Conservation (phyloP, 2,329 filamentous ascomycete genomes). For the Botryosphaeria agaves region DNA sequence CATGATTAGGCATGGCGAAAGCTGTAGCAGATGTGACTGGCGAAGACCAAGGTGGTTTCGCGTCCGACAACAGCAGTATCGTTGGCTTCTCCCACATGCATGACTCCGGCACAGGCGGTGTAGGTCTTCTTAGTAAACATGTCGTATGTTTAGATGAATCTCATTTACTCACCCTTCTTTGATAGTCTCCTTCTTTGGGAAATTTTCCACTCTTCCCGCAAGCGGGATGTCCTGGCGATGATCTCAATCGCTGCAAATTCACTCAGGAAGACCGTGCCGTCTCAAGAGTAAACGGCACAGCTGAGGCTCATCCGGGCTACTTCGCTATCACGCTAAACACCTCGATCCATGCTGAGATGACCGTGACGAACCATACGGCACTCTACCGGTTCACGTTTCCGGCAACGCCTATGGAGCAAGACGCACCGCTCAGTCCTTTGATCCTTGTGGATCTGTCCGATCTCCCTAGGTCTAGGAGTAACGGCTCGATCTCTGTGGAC, state of each 20-base stretch:
- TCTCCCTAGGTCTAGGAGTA: conserved; percentile 41
- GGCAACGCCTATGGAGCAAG: too few species aligned
- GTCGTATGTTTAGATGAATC: conserved; percentile 28
- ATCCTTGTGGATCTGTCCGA: conserved; percentile 50
- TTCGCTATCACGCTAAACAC: conserved; percentile 39
- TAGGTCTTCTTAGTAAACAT: conserved; percentile 58
- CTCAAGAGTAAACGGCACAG: too few species aligned
- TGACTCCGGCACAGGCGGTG: conserved; percentile 49
- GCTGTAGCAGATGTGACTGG: too few species aligned
- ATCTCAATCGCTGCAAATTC: conserved; percentile 21
- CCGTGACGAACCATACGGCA: conserved; percentile 38
- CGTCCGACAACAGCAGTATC: conserved; percentile 12
- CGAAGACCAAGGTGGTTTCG: too few species aligned
- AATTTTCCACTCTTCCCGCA: conserved; percentile 22
- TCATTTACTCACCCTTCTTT: too few species aligned
- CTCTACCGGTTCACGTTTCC: conserved; percentile 44
- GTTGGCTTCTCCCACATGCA: conserved; percentile 27
- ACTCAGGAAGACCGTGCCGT: conserved; percentile 39
- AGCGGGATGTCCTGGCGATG: conserved; percentile 17
- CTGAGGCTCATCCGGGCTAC: conserved; percentile 39
- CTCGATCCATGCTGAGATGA: conserved; percentile 39
- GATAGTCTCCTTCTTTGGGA: conserved; percentile 12
- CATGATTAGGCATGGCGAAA: too few species aligned
- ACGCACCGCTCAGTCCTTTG: conserved; percentile 17
- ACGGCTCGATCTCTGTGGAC: conserved; percentile 33